phyloP scores from a whole-genome alignment of 2,329 filamentous ascomycete species.

The Neofusicoccum laricinum region DNA sequence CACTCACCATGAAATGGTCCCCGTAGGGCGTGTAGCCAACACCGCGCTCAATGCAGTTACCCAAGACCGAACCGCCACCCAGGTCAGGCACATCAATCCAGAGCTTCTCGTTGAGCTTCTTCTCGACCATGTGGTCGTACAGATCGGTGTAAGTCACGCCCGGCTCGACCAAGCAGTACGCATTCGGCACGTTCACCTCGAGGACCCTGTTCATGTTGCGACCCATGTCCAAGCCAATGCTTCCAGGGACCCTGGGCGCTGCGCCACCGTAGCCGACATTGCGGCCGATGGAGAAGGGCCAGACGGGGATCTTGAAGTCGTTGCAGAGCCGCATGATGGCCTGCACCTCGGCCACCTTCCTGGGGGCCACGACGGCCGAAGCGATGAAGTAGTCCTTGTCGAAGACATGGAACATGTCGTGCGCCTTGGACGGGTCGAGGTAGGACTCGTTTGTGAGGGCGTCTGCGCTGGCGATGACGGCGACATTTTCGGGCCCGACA shows the following conservation, averaged over 20 bases:
- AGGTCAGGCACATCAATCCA: conserved; percentile 44
- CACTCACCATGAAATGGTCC: conserved; percentile 42
- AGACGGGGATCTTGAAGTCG: conserved; percentile 32
- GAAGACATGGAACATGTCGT: conserved; percentile 44
- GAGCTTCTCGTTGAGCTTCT: conserved; percentile 25
- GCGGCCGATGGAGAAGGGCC: conserved; percentile 37
- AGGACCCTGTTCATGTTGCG: conserved; percentile 41
- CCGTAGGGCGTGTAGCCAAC: conserved; percentile 35
- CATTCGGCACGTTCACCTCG: conserved; percentile 38
- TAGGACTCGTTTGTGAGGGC: conserved; percentile 24
- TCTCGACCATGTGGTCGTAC: conserved; percentile 40
- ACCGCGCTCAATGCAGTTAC: conserved; percentile 34
- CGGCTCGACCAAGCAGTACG: conserved; percentile 44
- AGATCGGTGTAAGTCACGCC: conserved; percentile 49
- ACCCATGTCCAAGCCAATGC: conserved; percentile 47
- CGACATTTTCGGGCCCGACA: conserved; percentile 11
- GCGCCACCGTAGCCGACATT: conserved; percentile 53
- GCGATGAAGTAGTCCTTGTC: conserved; percentile 44
- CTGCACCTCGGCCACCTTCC: conserved; percentile 39
- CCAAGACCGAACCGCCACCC: conserved; percentile 33
- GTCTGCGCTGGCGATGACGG: background rate
- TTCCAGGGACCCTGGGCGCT: conserved; percentile 45
- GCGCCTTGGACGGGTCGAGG: conserved; percentile 21
- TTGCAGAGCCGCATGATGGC: conserved; percentile 33
- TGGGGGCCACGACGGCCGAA: conserved; percentile 45